Base-by-base conservation (phyloP, 805 yeast species). In the Sugiyamaella qingdaonensis region DNA sequence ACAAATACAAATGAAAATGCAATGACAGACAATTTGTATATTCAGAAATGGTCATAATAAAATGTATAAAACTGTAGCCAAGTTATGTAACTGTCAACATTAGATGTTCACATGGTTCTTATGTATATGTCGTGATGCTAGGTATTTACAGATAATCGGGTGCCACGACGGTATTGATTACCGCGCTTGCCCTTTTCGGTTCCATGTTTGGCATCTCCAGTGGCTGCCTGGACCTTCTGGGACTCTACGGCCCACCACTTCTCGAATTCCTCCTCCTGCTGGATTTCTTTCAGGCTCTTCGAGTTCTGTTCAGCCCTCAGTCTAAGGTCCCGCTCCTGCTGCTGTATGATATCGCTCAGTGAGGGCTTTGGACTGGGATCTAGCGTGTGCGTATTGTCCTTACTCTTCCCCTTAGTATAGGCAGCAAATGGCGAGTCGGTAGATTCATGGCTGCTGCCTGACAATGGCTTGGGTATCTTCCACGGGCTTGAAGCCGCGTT, bases 211-310 rank as follows among this genome's bases (percentile, higher is more conserved):
- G 35, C 21, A 8, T 34, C 44, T 10, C 29, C 45, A 31, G 34
- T 18, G 18, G 21, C 7, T 16, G 32, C 44, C 43, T 57, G 60
- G 14, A 42, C 54, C 48, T 44, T 18, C 35, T 52, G 53, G 4
- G 58, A 48, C 63, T 90, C 96, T 58, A 80, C 82, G 35, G 80
- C 85, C 91, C 95, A 90, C 97, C 97, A 90, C 55, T 72, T 77
- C 29, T 84, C 90, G 72, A 90, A 90, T 63, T 84, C 89, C 62
- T 87, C 88, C 58, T 90, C 96, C 58, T 84, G 84, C 63, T 84
- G 85, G 45, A 86, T 78, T 54, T 90, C 96, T 45, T 79, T 82
- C 42, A 87, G 67, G 1, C 87, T 74, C 51, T 74, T 74, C 1
- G 57, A 56, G 47, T 71, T 69, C 53, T 62, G 63, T 31, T 60